Evolutionary conservation across 352 stramenopile species (phyloP), one percentile per base, ranked within the genome.

Genomic region (Nannochloropsis limnetica): DNA sequence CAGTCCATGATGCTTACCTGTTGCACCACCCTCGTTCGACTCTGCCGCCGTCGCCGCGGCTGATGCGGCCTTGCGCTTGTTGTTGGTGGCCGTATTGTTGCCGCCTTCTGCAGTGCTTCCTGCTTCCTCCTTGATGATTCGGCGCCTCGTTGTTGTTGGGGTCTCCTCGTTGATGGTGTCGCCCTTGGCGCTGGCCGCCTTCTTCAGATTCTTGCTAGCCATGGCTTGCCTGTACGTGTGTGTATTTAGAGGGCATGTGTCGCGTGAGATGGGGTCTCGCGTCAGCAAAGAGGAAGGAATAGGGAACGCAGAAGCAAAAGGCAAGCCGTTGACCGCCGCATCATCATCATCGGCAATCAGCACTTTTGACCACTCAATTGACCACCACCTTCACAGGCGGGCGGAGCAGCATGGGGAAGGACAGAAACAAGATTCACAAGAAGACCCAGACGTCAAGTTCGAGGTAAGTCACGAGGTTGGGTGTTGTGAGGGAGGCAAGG

Each of bases 381-480:
- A 49, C 37, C 37, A 49, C 11, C 8, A 49, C 17, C 1, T 49
- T 49, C 37, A 49, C 37, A 49, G 37, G 37, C 37, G 37, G 37
- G 8, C 11, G 37, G 8, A 49, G 37, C n/a, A 8, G 61, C 61
- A 74, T 74, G 61, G 61, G 61, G 8, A 74, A 74, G n/a, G 61
- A 74, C 22, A 25, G 61, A 74, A 15, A 9, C 61, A 74, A 74
- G 61, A 20, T 23, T 20, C 61, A 20, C 8, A 74, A 74, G 61
- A 74, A 74, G 61, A 74, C 61, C 15, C 61, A 74, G n/a, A 29
- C 61, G 61, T 74, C 61, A 20, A 31, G n/a, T 29, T 74, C 61
- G 9, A 74, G 61, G 61, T 29, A 74, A 74, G 61, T 74, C n/a
- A 25, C 61, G n/a, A 31, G 5, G 54, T 44, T 44, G 37, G 37